These are phyloP conservation scores for Rosa chinensis DNA, from an alignment of 306 rosid species.

Conservation along the genomic window DNA sequence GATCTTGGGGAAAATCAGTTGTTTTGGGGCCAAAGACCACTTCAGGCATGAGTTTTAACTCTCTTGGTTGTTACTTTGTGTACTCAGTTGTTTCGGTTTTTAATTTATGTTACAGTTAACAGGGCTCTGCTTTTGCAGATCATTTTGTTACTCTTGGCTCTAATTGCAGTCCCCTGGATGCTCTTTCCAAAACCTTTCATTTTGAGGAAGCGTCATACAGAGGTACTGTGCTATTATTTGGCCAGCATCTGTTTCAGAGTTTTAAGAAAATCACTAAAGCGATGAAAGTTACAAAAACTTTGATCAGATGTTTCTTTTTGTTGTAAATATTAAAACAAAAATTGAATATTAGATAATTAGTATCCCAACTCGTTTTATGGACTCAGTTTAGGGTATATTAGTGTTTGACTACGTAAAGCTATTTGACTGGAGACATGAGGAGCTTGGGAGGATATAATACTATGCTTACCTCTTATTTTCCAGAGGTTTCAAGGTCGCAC, in stretches of 20 bases:
- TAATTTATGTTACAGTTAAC: conserved; percentile 28
- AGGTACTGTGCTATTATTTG: conserved; percentile 51
- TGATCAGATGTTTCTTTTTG: not conserved
- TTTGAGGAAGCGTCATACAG: conserved; percentile 75
- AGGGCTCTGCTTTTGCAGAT: conserved; percentile 65
- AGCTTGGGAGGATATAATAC: conserved; percentile 26
- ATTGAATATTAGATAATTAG: not conserved
- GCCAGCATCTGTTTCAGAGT: conserved; percentile 12
- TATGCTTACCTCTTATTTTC: conserved; percentile 30
- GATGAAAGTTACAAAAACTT: not conserved
- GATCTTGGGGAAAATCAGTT: conserved; percentile 91
- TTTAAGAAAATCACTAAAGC: conserved; percentile 13
- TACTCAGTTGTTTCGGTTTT: not conserved
- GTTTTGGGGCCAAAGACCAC: conserved; percentile 98
- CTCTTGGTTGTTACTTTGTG: conserved; percentile 20
- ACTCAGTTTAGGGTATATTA: conserved; percentile 15
- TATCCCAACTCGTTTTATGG: conserved; percentile 11
- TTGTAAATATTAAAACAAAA: not conserved
- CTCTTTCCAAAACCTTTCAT: conserved; percentile 99
- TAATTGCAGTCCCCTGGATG: conserved; percentile 99
- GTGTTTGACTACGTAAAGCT: conserved; percentile 18
- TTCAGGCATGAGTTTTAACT: conserved; percentile 63
- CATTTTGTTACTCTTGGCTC: conserved; percentile 77
- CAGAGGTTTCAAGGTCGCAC: conserved; percentile 98
- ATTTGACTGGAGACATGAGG: conserved; percentile 20